Base-by-base conservation (phyloP, 805 yeast genomes). In the Kazachstania martiniae region DNA sequence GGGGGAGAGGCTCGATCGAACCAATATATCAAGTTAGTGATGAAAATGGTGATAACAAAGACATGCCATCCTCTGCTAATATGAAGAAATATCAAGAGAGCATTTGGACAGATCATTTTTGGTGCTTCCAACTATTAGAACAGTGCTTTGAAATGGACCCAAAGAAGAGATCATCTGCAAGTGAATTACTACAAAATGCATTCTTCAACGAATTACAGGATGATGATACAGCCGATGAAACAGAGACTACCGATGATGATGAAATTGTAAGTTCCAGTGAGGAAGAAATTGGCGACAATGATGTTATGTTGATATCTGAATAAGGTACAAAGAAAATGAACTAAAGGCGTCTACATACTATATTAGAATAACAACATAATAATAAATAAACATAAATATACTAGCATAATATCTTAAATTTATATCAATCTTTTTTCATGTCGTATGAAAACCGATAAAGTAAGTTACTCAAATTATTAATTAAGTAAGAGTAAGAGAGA, bases 71-170 rank as follows among this genome's bases (percentile, higher is more conserved):
- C 14, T 30, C 28, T 10, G 46, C 49, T 26, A 44, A 43, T 25
- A 34, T 53, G 22, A 47, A 55, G 29, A 43, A 38, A 31, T 57
- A 56, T 28, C 55, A 54, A 30, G 53, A 54, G 35, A 56, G 50
- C 21, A 43, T 54, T 21, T 53, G 58, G 56, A 44, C 51, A 6
- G 62, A 57, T 36, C 62, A 57, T 34, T 55, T 47, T 36, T 53
- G 59, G 46, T 68, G 75, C 34, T 56, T 76, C 35, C 72, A 74
- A 34, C 47, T 78, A n/a, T 56, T 78, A 27, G 65, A 70, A 40
- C 66, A 63, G 22, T 72, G 77, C 41, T 64, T 78, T 47, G 67
- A 63, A 25, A 63, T 77, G 65, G 72, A 77, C 53, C 75, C 77
- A 5, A 49, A 53, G 27, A 68, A 68, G 37, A 55, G 87, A 37